Base-by-base conservation (phyloP, 2,329 filamentous ascomycete genomes). In the Aspergillus brunneoviolaceus region DNA sequence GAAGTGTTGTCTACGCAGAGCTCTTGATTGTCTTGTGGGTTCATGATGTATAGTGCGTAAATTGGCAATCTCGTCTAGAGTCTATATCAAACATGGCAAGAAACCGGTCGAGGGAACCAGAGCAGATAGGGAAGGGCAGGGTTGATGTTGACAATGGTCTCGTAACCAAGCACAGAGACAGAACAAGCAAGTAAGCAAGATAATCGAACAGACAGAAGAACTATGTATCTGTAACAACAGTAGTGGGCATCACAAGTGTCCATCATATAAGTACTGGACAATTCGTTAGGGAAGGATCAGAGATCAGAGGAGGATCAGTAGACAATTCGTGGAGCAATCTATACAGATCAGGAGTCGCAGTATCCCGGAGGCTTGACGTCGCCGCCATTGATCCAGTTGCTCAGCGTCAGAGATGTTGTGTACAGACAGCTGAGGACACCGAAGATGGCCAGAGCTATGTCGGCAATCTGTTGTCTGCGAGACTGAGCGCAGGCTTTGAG, bases 371-470 rank as follows among this genome's bases (percentile, higher is more conserved):
- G 69, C 63, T 82, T 82, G 4, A 76, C 76, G n/a, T 74, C 70
- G 19, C 76, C 75, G 4, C 87, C 86, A 54, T 81, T 82, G 6
- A 90, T 86, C 96, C 95, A 99, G 76, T 90, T 96, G 72, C 89
- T 84, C 51, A 97, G 80, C 0, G 95, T 99, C 69, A 98, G 80
- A 39, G 84, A 82, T 0, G 95, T 98, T 0, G 95, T 96, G 76
- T 99, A 99, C 5, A 85, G 85, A 90, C 98, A 99, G 68, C 91
- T 91, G 19, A 92, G 76, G 56, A 93, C 79, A 7, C 95, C 95
- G 70, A 98, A 92, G 59, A 92, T 79, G 69, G 91, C 89, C 39
- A 99, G 86, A 0, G 81, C 66, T 47, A 97, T 81, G 69, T 99
- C 94, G 5, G 88, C 82, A 14, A 84, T 77, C 64, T 86, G 89